These are phyloP conservation scores for Lophiotrema nucula DNA, from an alignment of 495 filamentous ascomycete species.

Conservation along the genomic window DNA sequence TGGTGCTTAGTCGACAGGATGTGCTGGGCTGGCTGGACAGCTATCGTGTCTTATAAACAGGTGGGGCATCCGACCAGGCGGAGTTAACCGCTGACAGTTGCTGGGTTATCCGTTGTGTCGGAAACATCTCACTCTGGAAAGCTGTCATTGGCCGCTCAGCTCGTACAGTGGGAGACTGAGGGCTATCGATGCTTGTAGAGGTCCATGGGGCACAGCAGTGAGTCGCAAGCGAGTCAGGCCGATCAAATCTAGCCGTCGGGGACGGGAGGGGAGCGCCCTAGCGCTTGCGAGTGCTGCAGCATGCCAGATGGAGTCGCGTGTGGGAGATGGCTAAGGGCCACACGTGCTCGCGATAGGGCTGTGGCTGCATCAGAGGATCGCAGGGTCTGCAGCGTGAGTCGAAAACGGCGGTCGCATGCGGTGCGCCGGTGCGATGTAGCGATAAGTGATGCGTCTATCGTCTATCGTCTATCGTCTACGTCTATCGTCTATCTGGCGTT, in stretches of 20 bases:
- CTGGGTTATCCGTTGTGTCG: constrained; percentile 2
- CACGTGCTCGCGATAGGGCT: not conserved
- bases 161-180: not conserved
- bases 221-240: not conserved
- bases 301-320: constrained; percentile 6
- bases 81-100: constrained; percentile 7
- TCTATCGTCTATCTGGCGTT: too few species aligned
- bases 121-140: not conserved
- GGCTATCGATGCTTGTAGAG: not conserved
- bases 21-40: too few species aligned
- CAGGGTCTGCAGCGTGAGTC: too few species aligned
- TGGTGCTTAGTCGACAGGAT: not conserved
- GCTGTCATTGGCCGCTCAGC: constrained; percentile 1
- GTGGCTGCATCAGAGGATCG: too few species aligned
- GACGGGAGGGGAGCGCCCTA: not conserved
- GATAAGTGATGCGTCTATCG: too few species aligned
- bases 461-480: too few species aligned
- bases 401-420: too few species aligned
- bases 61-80: constrained; percentile 1
- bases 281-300: constrained; percentile 6
- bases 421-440: too few species aligned
- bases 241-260: not conserved
- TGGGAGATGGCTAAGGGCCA: constrained; percentile 10
- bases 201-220: constrained; percentile 10
- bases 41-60: not conserved